Percentiles rank a stretch among this genome's conserved stretches.
Evolutionary conservation across 2,329 filamentous ascomycete species (phyloP).

Genomic region (Aspergillus sp.): DNA sequence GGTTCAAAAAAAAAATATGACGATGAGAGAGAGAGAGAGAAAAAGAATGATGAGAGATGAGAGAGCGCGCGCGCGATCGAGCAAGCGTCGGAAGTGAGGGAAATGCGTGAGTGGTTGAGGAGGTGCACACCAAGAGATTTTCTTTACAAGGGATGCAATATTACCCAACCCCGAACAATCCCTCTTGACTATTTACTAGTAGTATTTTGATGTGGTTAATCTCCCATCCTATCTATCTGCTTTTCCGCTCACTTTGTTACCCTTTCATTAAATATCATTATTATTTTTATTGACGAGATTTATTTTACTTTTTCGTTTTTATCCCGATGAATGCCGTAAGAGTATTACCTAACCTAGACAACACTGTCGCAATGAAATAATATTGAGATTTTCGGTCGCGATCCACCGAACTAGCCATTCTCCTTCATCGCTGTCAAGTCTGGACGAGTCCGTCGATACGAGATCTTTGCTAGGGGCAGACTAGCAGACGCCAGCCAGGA

Average conservation of each 20-base stretch:
- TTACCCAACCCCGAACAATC: neutral
- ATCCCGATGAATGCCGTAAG: conserved; percentile 4
- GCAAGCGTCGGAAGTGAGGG: neutral
- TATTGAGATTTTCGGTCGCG: conserved; percentile 2
- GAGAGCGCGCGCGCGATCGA: neutral
- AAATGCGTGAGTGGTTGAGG: conserved; percentile 4
- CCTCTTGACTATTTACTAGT: neutral
- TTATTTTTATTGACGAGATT: neutral
- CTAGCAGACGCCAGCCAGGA: conserved; percentile 38
- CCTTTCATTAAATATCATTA: neutral
- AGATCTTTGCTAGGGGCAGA: conserved; percentile 17
- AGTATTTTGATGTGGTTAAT: neutral
- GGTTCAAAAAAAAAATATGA: neutral
- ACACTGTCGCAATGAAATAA: neutral
- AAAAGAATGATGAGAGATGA: neutral
- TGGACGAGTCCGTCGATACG: conserved; percentile 12
- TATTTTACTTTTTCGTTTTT: neutral
- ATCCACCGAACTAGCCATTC: conserved; percentile 7
- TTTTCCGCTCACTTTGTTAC: neutral
- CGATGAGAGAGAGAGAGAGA: neutral
- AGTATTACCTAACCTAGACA: neutral
- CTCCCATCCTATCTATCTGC: neutral
- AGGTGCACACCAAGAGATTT: no score
- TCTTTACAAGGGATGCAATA: conserved; percentile 6
- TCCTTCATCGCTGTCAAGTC: neutral